phyloP scores from a whole-genome alignment of 225 moss, liverwort and hornwort species.

The Neckera pumila region DNA sequence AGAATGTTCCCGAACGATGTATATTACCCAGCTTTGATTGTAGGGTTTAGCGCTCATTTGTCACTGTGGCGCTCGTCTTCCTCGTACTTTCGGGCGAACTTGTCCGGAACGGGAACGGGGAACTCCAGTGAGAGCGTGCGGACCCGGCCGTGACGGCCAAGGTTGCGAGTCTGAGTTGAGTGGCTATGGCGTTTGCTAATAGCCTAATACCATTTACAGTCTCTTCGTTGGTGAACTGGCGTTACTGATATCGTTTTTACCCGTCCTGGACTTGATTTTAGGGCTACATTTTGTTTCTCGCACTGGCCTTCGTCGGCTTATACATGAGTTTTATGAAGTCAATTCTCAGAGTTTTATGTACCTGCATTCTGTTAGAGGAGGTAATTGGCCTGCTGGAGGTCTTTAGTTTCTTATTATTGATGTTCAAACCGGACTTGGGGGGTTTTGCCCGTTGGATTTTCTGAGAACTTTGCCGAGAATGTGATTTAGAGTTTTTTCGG shows the following conservation, averaged over 20 bases:
- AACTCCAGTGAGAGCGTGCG: background rate
- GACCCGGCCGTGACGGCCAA: slow-evolving; percentile 5
- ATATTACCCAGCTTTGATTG: background rate
- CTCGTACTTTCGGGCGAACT: background rate
- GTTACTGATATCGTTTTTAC: background rate
- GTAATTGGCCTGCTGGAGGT: background rate
- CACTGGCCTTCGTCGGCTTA: background rate
- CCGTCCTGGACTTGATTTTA: background rate
- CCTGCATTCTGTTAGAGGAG: background rate
- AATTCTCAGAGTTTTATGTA: background rate
- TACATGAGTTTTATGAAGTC: background rate
- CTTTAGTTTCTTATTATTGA: background rate
- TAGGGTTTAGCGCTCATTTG: background rate
- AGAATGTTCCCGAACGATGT: background rate
- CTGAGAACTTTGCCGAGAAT: background rate
- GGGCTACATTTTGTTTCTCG: background rate
- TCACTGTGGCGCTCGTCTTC: background rate
- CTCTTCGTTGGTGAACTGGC: background rate
- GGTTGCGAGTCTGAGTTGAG: background rate
- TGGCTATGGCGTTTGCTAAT: background rate
- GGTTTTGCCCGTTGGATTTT: background rate
- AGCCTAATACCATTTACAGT: background rate
- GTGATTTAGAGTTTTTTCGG: background rate
- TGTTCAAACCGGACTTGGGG: background rate
- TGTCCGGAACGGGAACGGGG: background rate